A percentile compares a stretch with the other conserved stretches of the same genome.
These are phyloP conservation scores for Fusarium drepaniforme DNA, from an alignment of 2,329 filamentous ascomycete genomes.

Conservation along the genomic window DNA sequence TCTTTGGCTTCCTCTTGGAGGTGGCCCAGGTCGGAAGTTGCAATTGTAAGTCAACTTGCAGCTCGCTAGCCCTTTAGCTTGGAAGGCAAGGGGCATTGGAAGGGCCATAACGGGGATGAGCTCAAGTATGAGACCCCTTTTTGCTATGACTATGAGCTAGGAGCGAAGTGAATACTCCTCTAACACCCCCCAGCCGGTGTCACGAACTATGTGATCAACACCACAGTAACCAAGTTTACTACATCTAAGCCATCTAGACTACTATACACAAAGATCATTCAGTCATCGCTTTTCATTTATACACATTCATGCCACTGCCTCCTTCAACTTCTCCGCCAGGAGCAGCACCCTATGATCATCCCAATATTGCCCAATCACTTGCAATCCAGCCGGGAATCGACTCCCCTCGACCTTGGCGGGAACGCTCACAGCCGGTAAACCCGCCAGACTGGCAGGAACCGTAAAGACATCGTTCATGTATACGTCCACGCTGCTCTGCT, in stretches of 20 bases:
- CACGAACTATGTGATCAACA: not conserved
- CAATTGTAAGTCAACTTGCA: too few relatives aligned
- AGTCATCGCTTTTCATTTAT: slow-evolving; percentile 22
- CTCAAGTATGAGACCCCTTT: too few relatives aligned
- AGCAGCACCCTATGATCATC: slow-evolving; percentile 75
- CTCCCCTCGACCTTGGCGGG: slow-evolving; percentile 61
- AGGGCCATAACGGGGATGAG: too few relatives aligned
- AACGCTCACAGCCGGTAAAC: slow-evolving; percentile 88
- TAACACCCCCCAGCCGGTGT: not conserved
- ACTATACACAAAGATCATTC: slow-evolving; percentile 31
- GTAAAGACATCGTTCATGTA: slow-evolving; percentile 98
- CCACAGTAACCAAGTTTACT: not conserved
- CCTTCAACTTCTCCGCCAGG: slow-evolving; percentile 63
- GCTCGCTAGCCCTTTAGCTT: too few relatives aligned
- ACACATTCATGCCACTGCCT: slow-evolving; percentile 39
- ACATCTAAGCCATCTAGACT: slow-evolving; percentile 15
- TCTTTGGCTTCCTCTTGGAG: too few relatives aligned
- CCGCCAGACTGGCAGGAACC: slow-evolving; percentile 92
- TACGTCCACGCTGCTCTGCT: slow-evolving; percentile 72
- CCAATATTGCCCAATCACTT: slow-evolving; percentile 85
- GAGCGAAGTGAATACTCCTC: not conserved
- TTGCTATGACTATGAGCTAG: too few relatives aligned
- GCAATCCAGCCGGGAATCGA: slow-evolving; percentile 67
- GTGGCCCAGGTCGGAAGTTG: too few relatives aligned
- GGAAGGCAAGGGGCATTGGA: too few relatives aligned